Evolutionary conservation across 257 asterid species (phyloP), one percentile per base, ranked within the genome.

Genomic region (Fraxinus cuspidata): DNA sequence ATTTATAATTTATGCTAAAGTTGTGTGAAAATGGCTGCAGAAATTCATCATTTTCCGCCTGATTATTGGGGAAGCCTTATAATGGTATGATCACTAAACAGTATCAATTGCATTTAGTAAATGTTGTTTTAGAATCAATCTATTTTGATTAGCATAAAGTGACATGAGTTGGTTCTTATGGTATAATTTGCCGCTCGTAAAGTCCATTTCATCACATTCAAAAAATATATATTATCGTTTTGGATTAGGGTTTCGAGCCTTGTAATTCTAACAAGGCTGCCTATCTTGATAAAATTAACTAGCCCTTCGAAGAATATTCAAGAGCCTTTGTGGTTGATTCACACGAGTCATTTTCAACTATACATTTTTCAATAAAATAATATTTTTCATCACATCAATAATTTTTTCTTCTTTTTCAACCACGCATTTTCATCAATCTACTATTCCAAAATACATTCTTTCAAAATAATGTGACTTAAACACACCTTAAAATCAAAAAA

Each of bases 21-120:
- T 58, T 15, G 25, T 37, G 6, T 75, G 42, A 15, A 75, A 64
- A 74, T 75, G 72, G 72, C 63, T 64, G 79, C 44, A 64, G 73
- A 75, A 64, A 42, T 11, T 56, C 73, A 27, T 32, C 29, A 40
- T 66, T 58, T 37, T 70, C 56, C n/a, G 16, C 37, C 60, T 12
- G 70, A 65, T 66, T 19, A 77, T 37, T 21, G 25, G 32, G 15
- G 64, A 71, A 32, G 80, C 70, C 29, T 67, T 49, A 3, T 7
- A 49, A 32, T 69, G 80, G 29, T 25, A 44, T 68, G 68, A 76
- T 76, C 25, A 66, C 74, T 68, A 5, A 42, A 27, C 60, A 65
- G 40, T 40, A 38, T 75, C 40, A 23, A 51, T 21, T 28, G 16
- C 38, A 75, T 31, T 47, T 47, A 13, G 38, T 11, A 18, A 51